Evolutionary conservation across 495 filamentous ascomycete species (phyloP), one percentile per base, ranked within the genome.

Genomic region (Lineolata rhizophorae): DNA sequence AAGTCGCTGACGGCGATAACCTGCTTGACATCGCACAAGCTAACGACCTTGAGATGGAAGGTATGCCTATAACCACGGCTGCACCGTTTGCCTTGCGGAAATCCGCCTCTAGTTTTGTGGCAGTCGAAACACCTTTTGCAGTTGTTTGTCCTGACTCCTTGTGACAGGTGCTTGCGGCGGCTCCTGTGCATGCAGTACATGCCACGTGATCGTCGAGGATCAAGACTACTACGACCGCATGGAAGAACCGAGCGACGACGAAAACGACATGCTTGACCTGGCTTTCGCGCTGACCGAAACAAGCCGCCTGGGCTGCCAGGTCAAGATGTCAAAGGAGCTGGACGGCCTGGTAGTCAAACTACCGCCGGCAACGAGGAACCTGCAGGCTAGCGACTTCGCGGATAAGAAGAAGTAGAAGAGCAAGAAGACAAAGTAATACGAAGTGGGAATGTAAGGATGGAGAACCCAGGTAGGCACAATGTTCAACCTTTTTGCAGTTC

Each of bases 251-350:
- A 72, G 76, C 25, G 87, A 97, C 50, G 90, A 97, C 50, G 87
- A 97, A 65, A 95, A 95, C 51, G 87, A 97, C 55, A 97, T 97
- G 87, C 58, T 97, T 43, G 87, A 97, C 50, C 51, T 95, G 37
- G 87, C 87, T 0, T 97, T 97, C 51, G 87, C 87, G 0, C 46
- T 95, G 43, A 94, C 84, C 4, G 87, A 97, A 58, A 97, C 90
- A 29, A 91, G 80, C 27, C 66, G 87, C n/a, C 53, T 97, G 29
- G 87, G 87, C 4, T 97, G 87, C 54, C 87, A 97, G 59, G 76
- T 95, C 18, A 50, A 70, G 43, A 94, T 97, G 85, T 72, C 50
- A 14, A 80, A 78, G 52, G 79, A 85, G 39, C 55, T 95, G 34
- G 79, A 95, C 47, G 87, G 87, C 0, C 29, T 97, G 42, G 60